phyloP scores from a whole-genome alignment of 164 flowering plant species.

The Warburgia ugandensis region DNA sequence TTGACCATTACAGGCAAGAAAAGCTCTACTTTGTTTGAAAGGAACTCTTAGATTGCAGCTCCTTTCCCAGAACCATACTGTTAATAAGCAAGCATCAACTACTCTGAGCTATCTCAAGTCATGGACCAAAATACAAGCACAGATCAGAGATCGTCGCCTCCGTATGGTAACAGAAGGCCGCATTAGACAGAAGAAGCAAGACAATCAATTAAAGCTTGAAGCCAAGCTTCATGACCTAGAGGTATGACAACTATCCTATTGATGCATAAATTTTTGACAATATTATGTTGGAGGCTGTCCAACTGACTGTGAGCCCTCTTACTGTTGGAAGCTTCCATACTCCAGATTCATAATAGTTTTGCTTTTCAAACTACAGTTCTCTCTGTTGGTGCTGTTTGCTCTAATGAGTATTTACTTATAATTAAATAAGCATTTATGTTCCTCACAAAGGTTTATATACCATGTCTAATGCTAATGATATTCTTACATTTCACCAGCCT shows the following conservation, averaged over 20 bases:
- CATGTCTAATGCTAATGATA: too few relatives aligned
- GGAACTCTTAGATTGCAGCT: constrained; percentile 44
- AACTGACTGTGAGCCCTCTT: too few relatives aligned
- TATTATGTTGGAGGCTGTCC: too few relatives aligned
- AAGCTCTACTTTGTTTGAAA: constrained; percentile 47
- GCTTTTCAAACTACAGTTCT: too few relatives aligned
- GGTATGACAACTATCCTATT: constrained; percentile 36
- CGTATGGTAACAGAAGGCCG: constrained; percentile 72
- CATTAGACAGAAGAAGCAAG: constrained; percentile 63
- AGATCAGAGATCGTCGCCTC: constrained; percentile 60
- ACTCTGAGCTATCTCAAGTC: constrained; percentile 64
- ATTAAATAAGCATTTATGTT: too few relatives aligned
- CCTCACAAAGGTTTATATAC: too few relatives aligned
- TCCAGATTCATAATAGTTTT: too few relatives aligned
- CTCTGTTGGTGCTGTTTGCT: too few relatives aligned
- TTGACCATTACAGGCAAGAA: constrained; percentile 53
- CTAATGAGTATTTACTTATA: too few relatives aligned
- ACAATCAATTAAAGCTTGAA: constrained; percentile 76
- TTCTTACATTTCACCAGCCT: too few relatives aligned
- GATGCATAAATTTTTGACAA: too few relatives aligned
- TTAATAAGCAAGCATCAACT: constrained; percentile 49
- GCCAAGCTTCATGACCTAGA: constrained; percentile 86
- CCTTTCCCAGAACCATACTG: constrained; percentile 27
- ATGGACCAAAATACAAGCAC: constrained; percentile 65
- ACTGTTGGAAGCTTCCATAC: too few relatives aligned